phyloP scores from a whole-genome alignment of 768 basidiomycete genomes.

The Hirschioporus abietinus region DNA sequence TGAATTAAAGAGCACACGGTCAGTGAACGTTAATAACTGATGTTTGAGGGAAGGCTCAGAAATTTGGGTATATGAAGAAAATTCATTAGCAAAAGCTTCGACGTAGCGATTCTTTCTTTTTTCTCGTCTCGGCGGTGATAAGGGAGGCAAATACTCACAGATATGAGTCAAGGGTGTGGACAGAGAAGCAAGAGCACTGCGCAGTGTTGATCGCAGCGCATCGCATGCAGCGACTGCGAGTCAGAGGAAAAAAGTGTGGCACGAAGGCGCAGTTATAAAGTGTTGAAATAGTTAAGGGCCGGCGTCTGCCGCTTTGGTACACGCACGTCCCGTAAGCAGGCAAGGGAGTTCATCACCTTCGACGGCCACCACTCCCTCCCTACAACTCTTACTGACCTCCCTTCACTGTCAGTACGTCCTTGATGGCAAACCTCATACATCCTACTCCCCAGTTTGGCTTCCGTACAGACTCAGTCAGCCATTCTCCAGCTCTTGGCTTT shows the following conservation, averaged over 20 bases:
- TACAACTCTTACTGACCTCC: slow-evolving; percentile 12
- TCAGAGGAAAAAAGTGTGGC: background rate
- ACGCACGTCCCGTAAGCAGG: background rate
- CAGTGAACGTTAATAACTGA: slow-evolving; percentile 10
- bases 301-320: background rate
- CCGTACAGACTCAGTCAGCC: slow-evolving; percentile 49
- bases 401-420: slow-evolving; percentile 15
- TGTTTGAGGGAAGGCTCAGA: slow-evolving; percentile 48
- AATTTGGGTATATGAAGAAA: slow-evolving; percentile 85
- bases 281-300: slow-evolving; percentile 9
- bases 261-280: slow-evolving; percentile 20
- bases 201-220: background rate
- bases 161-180: slow-evolving; percentile 13
- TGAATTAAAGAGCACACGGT: slow-evolving; percentile 5
- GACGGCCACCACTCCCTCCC: slow-evolving; percentile 20
- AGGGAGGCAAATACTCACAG: slow-evolving; percentile 28
- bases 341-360: slow-evolving; percentile 29
- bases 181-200: slow-evolving; percentile 6
- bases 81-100: slow-evolving; percentile 70
- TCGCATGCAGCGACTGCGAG: slow-evolving; percentile 14
- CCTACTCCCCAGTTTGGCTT: slow-evolving; percentile 58
- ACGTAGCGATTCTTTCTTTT: slow-evolving; percentile 79
- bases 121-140: slow-evolving; percentile 50
- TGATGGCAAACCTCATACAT: slow-evolving; percentile 66
- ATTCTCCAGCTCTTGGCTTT: slow-evolving; percentile 64